Evolutionary conservation across 2,329 filamentous ascomycete genomes (phyloP).

Genomic region (Aspergillus ibericus): DNA sequence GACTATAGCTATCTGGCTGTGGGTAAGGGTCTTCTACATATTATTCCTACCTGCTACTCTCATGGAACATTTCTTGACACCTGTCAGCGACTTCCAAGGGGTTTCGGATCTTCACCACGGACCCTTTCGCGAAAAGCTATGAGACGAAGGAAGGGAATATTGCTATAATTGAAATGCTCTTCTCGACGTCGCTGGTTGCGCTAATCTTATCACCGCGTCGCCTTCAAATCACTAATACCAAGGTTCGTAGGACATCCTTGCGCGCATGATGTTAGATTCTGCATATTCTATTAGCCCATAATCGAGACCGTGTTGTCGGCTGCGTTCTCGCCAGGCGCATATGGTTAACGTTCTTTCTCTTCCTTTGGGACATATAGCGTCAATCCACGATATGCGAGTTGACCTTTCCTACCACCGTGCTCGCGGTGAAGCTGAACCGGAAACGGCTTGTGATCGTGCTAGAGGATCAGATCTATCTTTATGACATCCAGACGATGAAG

Average conservation of each 20-base stretch:
- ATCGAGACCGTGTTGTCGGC: background rate
- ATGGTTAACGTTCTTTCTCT: conserved; percentile 14
- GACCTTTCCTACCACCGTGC: conserved; percentile 93
- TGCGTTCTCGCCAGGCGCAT: background rate
- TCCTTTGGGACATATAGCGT: conserved; percentile 46
- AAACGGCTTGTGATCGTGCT: conserved; percentile 91
- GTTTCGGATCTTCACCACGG: conserved; percentile 94
- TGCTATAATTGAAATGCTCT: conserved; percentile 96
- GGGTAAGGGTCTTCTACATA: conserved; percentile 56
- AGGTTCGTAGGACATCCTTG: conserved; percentile 56
- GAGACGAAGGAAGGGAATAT: conserved; percentile 94
- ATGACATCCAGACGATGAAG: conserved; percentile 99
- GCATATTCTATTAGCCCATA: background rate
- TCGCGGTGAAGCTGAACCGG: conserved; percentile 89
- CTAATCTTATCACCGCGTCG: conserved; percentile 88
- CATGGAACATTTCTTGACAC: conserved; percentile 16
- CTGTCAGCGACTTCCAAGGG: conserved; percentile 79
- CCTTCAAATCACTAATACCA: conserved; percentile 95
- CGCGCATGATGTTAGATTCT: background rate
- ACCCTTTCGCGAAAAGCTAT: conserved; percentile 93
- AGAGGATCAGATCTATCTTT: conserved; percentile 95
- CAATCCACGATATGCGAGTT: conserved; percentile 94
- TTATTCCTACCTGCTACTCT: conserved; percentile 2
- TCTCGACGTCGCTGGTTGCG: conserved; percentile 94
- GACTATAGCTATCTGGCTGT: conserved; percentile 97